These are phyloP conservation scores for Botrytis hyacinthi DNA, from an alignment of 2,329 filamentous ascomycete genomes.

Conservation along the genomic window DNA sequence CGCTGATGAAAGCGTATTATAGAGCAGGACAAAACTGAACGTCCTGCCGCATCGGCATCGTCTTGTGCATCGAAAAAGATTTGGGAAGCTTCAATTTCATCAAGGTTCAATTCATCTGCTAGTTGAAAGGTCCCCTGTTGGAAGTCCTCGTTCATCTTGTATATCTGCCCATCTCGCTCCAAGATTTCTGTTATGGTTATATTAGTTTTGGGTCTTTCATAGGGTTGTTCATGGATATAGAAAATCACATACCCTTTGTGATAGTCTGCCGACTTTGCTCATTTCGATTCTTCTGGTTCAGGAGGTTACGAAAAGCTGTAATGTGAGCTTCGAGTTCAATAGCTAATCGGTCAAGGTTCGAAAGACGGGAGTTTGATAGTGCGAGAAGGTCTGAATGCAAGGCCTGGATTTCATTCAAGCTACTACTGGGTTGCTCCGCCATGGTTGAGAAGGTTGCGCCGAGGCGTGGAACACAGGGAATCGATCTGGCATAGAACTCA, in stretches of 20 bases:
- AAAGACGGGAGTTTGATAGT: constrained; percentile 67
- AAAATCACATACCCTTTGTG: constrained; percentile 54
- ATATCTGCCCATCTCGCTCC: constrained; percentile 68
- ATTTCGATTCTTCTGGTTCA: constrained; percentile 74
- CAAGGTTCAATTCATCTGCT: constrained; percentile 83
- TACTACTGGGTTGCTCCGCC: constrained; percentile 65
- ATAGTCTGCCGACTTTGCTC: constrained; percentile 72
- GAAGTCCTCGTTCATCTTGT: constrained; percentile 81
- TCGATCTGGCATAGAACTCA: constrained; percentile 13
- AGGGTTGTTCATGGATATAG: neutral
- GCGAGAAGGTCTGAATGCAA: constrained; percentile 83
- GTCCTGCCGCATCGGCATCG: constrained; percentile 66
- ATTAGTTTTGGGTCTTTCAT: neutral
- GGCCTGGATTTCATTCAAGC: constrained; percentile 74
- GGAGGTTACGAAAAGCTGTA: constrained; percentile 64
- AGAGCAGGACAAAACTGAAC: constrained; percentile 72
- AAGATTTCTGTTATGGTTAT: constrained; percentile 63
- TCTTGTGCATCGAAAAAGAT: constrained; percentile 72
- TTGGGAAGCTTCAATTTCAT: constrained; percentile 80
- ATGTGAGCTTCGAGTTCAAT: constrained; percentile 63
- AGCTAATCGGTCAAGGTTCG: constrained; percentile 67
- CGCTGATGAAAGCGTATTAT: constrained; percentile 87
- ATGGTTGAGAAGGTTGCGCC: constrained; percentile 47
- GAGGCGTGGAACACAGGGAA: constrained; percentile 18
- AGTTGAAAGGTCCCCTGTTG: constrained; percentile 77